Base-by-base conservation (phyloP, 768 basidiomycete species). In the Fibroporia radiculosa region DNA sequence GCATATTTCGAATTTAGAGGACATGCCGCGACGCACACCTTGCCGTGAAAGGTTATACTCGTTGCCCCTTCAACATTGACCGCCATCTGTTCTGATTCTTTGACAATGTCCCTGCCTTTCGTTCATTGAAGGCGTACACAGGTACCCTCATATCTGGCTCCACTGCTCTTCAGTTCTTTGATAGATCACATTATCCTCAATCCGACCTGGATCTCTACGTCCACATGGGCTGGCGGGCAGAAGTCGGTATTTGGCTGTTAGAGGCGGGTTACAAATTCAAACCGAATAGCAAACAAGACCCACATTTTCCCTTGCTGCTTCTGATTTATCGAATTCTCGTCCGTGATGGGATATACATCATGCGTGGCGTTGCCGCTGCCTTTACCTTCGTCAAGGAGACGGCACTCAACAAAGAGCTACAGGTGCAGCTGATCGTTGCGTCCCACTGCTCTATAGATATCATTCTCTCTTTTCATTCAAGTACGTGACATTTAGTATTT, bases 131-230 rank as follows among this genome's bases (percentile, higher is more conserved):
- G 51, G 64, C 62, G 0, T 51, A 41, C n/a, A 73, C 70, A 0
- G 69, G 63, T 26, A 65, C 67, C 0, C 45, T 77, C 14, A 68
- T 78, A 6, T 78, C 77, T 3, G 76, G 77, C 2, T 77, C 75
- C 0, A 62, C 61, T n/a, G 75, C 73, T 0, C 63, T 77, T 4
- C 77, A 78, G 42, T 74, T 76, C 49, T 62, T 78, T 20, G 69
- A 72, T 38, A 51, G 73, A 5, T 47, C 61, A 0, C 57, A 59
- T 25, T 76, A 73, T 44, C 61, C 64, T 1, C 61, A 63, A 3
- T 65, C 75, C 0, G 75, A 78, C 48, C 66, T 78, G 8, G 77
- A 78, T 41, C 22, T 78, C 6, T 78, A 78, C 55, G 32, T 41
- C 6, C 23, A 28, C 33, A 1, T 8, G 7, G 19, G 10, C 1